Percentiles rank a stretch among this genome's conserved stretches.
These are phyloP conservation scores for Aureobasidium melanogenum DNA, from an alignment of 2,329 filamentous ascomycete genomes.

Conservation along the genomic window DNA sequence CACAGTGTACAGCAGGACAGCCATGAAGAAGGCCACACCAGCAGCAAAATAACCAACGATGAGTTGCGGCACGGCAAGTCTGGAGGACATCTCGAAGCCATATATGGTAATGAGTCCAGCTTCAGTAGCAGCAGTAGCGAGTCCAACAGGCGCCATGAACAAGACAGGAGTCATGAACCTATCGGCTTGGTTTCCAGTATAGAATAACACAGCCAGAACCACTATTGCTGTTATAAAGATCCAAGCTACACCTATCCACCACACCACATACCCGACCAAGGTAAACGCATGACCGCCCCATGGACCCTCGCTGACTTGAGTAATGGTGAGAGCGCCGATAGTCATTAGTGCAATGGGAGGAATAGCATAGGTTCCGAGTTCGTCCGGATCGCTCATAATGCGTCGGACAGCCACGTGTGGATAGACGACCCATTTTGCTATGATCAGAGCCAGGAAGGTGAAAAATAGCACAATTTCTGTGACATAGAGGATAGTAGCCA, in stretches of 20 bases:
- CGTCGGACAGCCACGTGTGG: constrained; percentile 10
- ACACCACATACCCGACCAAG: constrained; percentile 15
- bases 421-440: constrained; percentile 5
- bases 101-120: constrained; percentile 11
- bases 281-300: constrained; percentile 17
- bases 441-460: not conserved
- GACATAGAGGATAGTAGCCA: constrained; percentile 8
- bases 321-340: constrained; percentile 10
- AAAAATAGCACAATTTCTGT: constrained; percentile 14
- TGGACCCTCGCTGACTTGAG: constrained; percentile 11
- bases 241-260: constrained; percentile 17
- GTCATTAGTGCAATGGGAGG: constrained; percentile 14
- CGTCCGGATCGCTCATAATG: constrained; percentile 8
- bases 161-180: constrained; percentile 10
- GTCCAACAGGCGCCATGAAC: constrained; percentile 13
- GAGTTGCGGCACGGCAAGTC: constrained; percentile 11
- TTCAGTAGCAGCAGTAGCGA: constrained; percentile 13
- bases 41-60: constrained; percentile 13
- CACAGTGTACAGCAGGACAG: constrained; percentile 11
- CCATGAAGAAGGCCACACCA: constrained; percentile 13
- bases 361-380: constrained; percentile 11
- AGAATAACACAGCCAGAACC: constrained; percentile 12
- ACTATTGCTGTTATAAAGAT: constrained; percentile 7
- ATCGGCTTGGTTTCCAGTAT: constrained; percentile 5
- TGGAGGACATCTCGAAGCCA: constrained; percentile 4